A percentile compares a stretch with the other conserved stretches of the same genome.
Evolutionary conservation across 306 rosid species (phyloP).

Genomic region (Mimosa pudica): DNA sequence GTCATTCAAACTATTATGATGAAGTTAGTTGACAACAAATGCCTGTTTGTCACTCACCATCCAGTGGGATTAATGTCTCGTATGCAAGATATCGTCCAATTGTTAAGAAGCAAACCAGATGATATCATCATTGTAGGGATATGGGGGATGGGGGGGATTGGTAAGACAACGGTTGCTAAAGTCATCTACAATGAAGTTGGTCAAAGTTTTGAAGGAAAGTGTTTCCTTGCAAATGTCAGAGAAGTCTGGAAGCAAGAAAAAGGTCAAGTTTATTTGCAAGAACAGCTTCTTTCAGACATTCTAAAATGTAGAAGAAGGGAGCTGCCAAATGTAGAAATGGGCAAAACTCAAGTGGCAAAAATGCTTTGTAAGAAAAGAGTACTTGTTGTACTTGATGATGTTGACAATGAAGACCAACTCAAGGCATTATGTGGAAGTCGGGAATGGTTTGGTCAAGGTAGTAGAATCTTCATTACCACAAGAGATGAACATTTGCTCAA

Average conservation of each 20-base stretch:
- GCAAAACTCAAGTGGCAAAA: background rate
- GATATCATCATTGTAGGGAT: background rate
- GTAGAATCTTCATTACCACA: background rate
- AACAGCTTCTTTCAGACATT: background rate
- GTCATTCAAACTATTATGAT: background rate
- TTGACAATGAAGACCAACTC: background rate
- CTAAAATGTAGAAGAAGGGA: background rate
- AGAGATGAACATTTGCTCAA: background rate
- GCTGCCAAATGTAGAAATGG: background rate
- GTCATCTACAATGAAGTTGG: background rate
- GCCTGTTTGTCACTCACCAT: background rate
- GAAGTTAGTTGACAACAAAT: background rate
- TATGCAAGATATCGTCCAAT: background rate
- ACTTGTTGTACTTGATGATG: background rate
- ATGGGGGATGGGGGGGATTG: background rate
- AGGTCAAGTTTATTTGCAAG: background rate
- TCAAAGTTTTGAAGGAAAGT: background rate
- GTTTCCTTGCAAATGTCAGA: background rate
- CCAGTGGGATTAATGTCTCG: constrained; percentile 3
- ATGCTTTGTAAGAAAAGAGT: background rate
- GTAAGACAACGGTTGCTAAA: constrained; percentile 5
- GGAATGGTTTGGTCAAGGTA: background rate
- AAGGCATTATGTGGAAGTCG: background rate
- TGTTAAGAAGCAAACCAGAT: background rate
- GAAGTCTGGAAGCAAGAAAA: background rate